phyloP scores from a whole-genome alignment of 352 stramenopile species.

The Phytophthora idaei region DNA sequence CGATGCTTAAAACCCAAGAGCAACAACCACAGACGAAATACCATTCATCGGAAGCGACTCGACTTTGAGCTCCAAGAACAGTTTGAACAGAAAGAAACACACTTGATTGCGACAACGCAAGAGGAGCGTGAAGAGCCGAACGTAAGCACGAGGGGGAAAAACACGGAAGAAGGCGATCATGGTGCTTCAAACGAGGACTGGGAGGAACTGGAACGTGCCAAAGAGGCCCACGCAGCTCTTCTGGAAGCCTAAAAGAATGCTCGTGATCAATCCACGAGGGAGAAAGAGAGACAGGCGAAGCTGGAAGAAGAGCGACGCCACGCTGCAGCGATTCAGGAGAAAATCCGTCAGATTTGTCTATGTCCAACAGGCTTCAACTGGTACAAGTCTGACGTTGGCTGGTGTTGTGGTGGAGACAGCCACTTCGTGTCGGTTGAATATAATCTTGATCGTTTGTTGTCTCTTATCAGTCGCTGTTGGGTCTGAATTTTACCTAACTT shows the following conservation, averaged over 20 bases:
- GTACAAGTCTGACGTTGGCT: slow-evolving; percentile 60
- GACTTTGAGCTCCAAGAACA: background rate
- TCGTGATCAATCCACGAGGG: slow-evolving; percentile 37
- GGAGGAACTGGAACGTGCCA: slow-evolving; percentile 68
- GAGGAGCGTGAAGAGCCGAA: no score
- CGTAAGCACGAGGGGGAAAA: slow-evolving; percentile 12
- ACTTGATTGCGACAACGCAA: no score
- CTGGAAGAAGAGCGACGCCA: slow-evolving; percentile 47
- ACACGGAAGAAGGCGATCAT: slow-evolving; percentile 39
- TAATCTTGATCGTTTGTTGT: no score
- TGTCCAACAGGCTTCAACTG: slow-evolving; percentile 77
- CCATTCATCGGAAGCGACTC: no score
- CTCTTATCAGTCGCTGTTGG: no score
- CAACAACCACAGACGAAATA: slow-evolving; percentile 13
- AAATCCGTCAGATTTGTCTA: slow-evolving; percentile 60
- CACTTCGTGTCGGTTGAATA: slow-evolving; percentile 63
- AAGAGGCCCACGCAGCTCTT: slow-evolving; percentile 49
- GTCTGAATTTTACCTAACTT: no score
- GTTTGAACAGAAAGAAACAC: slow-evolving; percentile 16
- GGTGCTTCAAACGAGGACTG: slow-evolving; percentile 67
- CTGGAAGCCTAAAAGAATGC: slow-evolving; percentile 27
- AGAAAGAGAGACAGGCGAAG: slow-evolving; percentile 45
- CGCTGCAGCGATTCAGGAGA: slow-evolving; percentile 51
- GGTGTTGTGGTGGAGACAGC: slow-evolving; percentile 77
- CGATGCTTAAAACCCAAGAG: background rate